Percentiles rank a stretch among this genome's conserved stretches.
Evolutionary conservation across 257 asterid genomes (phyloP).

Genomic region (Penstemon davidsonii): DNA sequence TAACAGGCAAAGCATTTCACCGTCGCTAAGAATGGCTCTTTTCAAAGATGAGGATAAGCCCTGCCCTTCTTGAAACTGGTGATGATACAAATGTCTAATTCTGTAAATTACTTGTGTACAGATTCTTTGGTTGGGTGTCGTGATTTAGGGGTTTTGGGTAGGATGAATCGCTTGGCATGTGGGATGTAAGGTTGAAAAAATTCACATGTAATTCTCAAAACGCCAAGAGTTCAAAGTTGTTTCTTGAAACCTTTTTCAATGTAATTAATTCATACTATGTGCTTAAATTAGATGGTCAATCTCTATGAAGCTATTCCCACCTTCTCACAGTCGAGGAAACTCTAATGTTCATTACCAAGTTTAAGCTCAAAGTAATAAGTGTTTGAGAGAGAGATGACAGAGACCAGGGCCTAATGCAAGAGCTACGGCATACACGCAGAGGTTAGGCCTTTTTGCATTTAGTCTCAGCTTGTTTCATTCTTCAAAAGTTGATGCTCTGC

Average conservation of each 20-base stretch:
- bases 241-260: background rate
- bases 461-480: too few species aligned
- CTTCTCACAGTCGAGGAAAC: too few species aligned
- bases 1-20: constrained; percentile 64
- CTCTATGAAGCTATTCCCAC: too few species aligned
- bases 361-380: too few species aligned
- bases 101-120: constrained; percentile 27
- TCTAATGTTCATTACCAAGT: too few species aligned
- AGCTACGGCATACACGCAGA: too few species aligned
- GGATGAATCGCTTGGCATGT: background rate
- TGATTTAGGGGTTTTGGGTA: background rate
- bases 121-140: constrained; percentile 17
- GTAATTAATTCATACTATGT: too few species aligned
- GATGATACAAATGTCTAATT: constrained; percentile 13
- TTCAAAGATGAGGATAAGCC: constrained; percentile 46
- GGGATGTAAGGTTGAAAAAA: constrained; percentile 25
- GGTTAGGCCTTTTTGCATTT: too few species aligned
- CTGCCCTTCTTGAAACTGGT: constrained; percentile 36
- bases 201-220: constrained; percentile 24
- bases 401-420: too few species aligned
- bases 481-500: too few species aligned
- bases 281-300: too few species aligned
- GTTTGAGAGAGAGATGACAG: too few species aligned
- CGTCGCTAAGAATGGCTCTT: constrained; percentile 57
- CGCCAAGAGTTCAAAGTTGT: constrained; percentile 17